Base-by-base conservation (phyloP, 2,329 filamentous ascomycete species). In the Aspergillus sergii region DNA sequence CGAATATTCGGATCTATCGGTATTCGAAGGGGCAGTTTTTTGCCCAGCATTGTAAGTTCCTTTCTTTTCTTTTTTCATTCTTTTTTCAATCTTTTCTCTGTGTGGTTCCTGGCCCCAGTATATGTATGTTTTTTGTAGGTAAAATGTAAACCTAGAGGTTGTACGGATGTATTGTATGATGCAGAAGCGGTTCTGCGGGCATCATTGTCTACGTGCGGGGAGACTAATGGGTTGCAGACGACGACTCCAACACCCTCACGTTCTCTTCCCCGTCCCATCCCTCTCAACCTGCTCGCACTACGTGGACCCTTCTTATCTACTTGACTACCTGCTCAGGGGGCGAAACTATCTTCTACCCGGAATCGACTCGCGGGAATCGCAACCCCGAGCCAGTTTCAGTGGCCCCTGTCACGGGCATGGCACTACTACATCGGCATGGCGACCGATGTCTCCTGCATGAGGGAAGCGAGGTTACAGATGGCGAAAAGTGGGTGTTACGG, bases 261-360 rank as follows among this genome's bases (percentile, higher is more conserved):
- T 80, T 95, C 51, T 81, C 82, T 2, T 79, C 83, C 34, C 73
- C 76, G 32, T 75, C 75, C 10, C 68, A 76, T n/a, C 78, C 79
- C 4, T 59, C 67, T 10, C 70, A 81, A 12, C 81, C 82, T 26
- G 89, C 85, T 23, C 89, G 85, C 71, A 97, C 94, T 6, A 97
- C 93, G 0, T 97, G 94, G 93, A 97, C 94, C 0, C 82, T 97
- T 6, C 84, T 97, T 0, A 85, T 97, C 41, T 98, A 97, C 73
- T 84, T 97, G 60, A 95, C 91, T 1, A 92, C 91, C 4, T 96
- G 93, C 71, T 77, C 86, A 26, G 94, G 94, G 26, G 94, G 94
- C 36, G 92, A 97, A 78, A 97, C 94, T 0, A 92, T 95, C 36
- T 97, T 97, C 77, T 96, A 96, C 74, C 91, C 92, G 0, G 88